Percentiles rank a stretch among this genome's conserved stretches.
Evolutionary conservation across 2,329 filamentous ascomycete species (phyloP).

Genomic region (Cryphonectria nitschkei): DNA sequence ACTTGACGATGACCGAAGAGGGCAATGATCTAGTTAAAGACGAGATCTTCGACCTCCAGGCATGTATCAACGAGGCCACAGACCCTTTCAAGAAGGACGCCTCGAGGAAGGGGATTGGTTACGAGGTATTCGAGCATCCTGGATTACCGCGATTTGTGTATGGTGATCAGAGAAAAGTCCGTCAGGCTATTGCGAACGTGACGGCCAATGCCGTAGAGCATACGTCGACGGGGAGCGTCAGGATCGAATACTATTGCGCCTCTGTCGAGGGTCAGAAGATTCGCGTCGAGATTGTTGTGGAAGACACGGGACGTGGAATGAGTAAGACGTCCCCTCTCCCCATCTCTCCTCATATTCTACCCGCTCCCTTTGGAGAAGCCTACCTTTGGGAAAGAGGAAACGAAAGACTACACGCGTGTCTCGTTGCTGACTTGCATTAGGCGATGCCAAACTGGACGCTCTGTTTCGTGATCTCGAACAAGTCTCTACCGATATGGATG

Average conservation of each 20-base stretch:
- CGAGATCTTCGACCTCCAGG: slow-evolving; percentile 74
- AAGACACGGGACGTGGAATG: slow-evolving; percentile 78
- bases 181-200: slow-evolving; percentile 82
- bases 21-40: slow-evolving; percentile 79
- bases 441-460: slow-evolving; percentile 47
- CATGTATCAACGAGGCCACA: slow-evolving; percentile 76
- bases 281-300: slow-evolving; percentile 73
- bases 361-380: neutral
- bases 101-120: slow-evolving; percentile 73
- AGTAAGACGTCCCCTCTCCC: slow-evolving; percentile 38
- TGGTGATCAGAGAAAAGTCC: slow-evolving; percentile 78
- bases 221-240: slow-evolving; percentile 69
- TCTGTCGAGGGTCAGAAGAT: slow-evolving; percentile 57
- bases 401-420: neutral
- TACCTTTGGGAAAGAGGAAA: neutral
- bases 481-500: slow-evolving; percentile 51
- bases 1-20: slow-evolving; percentile 86
- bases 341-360: slow-evolving; percentile 35
- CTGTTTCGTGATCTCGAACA: slow-evolving; percentile 64
- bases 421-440: neutral
- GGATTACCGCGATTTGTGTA: slow-evolving; percentile 72
- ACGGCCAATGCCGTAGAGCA: slow-evolving; percentile 85
- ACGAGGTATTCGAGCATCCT: slow-evolving; percentile 68
- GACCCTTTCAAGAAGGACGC: slow-evolving; percentile 75
- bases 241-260: slow-evolving; percentile 69